phyloP scores from a whole-genome alignment of 2,329 filamentous ascomycete genomes.

The Trichoderma atroviride region DNA sequence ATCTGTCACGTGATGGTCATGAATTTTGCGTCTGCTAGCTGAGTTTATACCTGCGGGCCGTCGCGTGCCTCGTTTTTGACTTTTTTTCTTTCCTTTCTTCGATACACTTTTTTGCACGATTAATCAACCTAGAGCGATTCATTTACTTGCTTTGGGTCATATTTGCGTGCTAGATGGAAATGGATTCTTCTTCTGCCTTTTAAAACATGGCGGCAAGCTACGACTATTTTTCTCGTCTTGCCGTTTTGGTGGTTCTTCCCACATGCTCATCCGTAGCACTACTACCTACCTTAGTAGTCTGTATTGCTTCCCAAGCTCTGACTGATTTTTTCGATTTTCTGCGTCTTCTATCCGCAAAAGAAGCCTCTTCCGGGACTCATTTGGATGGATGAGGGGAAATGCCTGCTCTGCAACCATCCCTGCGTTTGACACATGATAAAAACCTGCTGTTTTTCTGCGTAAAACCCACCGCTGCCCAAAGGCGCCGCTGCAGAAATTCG shows the following conservation, averaged over 20 bases:
- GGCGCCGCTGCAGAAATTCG: not conserved
- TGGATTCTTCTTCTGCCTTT: conserved; percentile 33
- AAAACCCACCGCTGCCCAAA: conserved; percentile 19
- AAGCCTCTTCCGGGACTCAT: not conserved
- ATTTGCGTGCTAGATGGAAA: conserved; percentile 61
- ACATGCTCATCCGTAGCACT: conserved; percentile 32
- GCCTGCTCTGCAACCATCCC: not conserved
- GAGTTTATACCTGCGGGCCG: not conserved
- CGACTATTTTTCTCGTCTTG: conserved; percentile 30
- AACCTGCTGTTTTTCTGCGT: conserved; percentile 14
- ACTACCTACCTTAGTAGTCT: not conserved
- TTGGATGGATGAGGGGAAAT: not conserved
- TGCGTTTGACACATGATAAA: conserved; percentile 22
- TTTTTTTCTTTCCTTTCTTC: conserved; percentile 37
- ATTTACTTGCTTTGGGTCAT: conserved; percentile 60
- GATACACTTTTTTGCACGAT: conserved; percentile 51
- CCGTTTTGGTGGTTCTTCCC: conserved; percentile 37
- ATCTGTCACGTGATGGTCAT: conserved; percentile 35
- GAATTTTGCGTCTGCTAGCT: conserved; percentile 6
- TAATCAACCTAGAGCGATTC: conserved; percentile 62
- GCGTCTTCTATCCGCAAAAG: not conserved
- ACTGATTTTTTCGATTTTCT: not conserved
- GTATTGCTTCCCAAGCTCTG: not conserved
- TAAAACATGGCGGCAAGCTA: conserved; percentile 32
- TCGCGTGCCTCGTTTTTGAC: conserved; percentile 17